A percentile compares a stretch with the other conserved stretches of the same genome.
Evolutionary conservation across 805 yeast genomes (phyloP).

Genomic region (Candida xyloterini): DNA sequence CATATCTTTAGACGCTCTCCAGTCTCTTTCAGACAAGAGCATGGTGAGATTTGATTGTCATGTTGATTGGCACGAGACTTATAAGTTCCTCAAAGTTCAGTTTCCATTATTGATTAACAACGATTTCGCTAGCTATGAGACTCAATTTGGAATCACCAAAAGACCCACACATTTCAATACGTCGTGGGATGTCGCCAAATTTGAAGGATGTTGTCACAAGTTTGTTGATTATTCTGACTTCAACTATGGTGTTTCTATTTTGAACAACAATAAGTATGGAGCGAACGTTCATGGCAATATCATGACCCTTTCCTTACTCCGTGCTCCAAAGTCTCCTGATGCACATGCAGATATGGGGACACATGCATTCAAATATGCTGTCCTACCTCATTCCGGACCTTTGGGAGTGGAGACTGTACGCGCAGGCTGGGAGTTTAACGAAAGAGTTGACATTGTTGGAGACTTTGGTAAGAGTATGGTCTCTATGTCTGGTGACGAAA

Average conservation of each 20-base stretch:
- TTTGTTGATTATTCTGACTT: conserved; percentile 89
- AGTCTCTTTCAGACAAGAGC: conserved; percentile 34
- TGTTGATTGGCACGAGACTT: conserved; percentile 85
- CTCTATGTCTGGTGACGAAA: conserved; percentile 45
- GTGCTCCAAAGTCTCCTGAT: conserved; percentile 95
- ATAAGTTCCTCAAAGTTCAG: conserved; percentile 89
- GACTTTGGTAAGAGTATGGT: conserved; percentile 20
- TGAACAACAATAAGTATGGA: conserved; percentile 88
- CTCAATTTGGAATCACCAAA: conserved; percentile 87
- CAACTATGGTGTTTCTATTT: conserved; percentile 79
- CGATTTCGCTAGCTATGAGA: conserved; percentile 83
- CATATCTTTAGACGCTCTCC: conserved; percentile 63
- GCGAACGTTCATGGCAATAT: conserved; percentile 90
- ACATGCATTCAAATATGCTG: conserved; percentile 79
- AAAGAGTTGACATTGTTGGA: conserved; percentile 31
- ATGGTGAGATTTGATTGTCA: conserved; percentile 51
- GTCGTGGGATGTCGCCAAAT: conserved; percentile 94
- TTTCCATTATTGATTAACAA: conserved; percentile 83
- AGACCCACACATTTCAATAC: conserved; percentile 96
- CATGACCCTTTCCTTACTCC: conserved; percentile 79
- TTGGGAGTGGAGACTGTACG: conserved; percentile 64
- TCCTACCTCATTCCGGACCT: conserved; percentile 76
- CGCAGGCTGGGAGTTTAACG: conserved; percentile 79
- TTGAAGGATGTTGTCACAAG: conserved; percentile 92
- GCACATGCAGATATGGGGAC: conserved; percentile 90